Base-by-base conservation (phyloP, 306 rosid genomes). In the Cicer judaicum region DNA sequence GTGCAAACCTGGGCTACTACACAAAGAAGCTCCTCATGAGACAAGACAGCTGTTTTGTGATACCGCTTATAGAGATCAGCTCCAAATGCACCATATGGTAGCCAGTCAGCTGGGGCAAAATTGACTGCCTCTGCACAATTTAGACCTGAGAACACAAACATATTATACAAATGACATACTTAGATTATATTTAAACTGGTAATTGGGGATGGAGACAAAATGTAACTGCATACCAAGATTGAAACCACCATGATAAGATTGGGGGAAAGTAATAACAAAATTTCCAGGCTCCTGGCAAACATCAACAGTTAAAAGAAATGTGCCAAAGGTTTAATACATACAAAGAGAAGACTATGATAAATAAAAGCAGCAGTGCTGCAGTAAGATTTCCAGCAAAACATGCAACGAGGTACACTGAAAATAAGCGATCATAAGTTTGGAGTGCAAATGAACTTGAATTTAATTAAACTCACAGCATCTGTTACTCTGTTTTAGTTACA, bases 51-150 rank as follows among this genome's bases (percentile, higher is more conserved):
- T 84, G 88, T 72, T 88, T 89, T 93, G 75, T 82, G 94, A 81
- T 87, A 93, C 75, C 75, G 88, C 85, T 87, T 88, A 86, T 93
- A 93, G 79, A 90, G 92, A 73, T 89, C 97, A 74, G 97, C 91
- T 80, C 96, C 98, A 86, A 88, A 86, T 76, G 96, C 88, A 85
- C 98, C 98, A 78, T 88, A 78, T 59, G 98, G 98, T 76, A 93
- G 87, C 98, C 98, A 93, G 80, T 93, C 98, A 53, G 98, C 97
- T 75, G 98, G 98, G 70, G 98, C 98, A 87, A 93, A 93, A 85
- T 93, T 93, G 81, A 93, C 98, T 43, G 98, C 98, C 90, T 93
- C 98, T 14, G 98, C 97, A 75, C 98, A 93, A 87, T 93, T 93
- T 79, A 91, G 86, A 78, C 98, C 98, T 93, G 85, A 74, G 68